phyloP scores from a whole-genome alignment of 1,284 basidiomycete genomes.

The Trichosporon inkin region DNA sequence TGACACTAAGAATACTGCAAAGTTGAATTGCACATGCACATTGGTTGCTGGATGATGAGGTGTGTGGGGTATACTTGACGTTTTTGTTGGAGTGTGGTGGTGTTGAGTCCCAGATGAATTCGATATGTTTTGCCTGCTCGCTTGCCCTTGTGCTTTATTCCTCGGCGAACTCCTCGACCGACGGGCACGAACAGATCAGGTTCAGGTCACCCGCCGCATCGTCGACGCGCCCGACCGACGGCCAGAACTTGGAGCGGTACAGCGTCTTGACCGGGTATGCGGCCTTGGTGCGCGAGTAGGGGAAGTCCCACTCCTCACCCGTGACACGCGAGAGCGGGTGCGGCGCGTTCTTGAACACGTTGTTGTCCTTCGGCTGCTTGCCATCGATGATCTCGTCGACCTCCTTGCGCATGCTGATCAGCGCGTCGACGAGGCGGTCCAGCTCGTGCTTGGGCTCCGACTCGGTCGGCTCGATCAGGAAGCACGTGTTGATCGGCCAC shows the following conservation, averaged over 20 bases:
- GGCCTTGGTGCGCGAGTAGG: constrained; percentile 79
- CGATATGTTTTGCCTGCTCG: neutral
- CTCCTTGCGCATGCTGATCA: constrained; percentile 91
- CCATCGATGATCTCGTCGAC: constrained; percentile 81
- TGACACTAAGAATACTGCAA: constrained; percentile 6
- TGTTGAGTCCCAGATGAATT: constrained; percentile 1
- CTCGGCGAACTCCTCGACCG: constrained; percentile 66
- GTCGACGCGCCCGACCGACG: constrained; percentile 79
- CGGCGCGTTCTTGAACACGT: constrained; percentile 88
- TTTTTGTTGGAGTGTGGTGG: neutral
- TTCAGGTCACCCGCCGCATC: constrained; percentile 57
- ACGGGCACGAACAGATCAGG: constrained; percentile 72
- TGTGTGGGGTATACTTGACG: constrained; percentile 3
- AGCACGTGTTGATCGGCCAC: constrained; percentile 84
- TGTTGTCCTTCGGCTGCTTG: constrained; percentile 73
- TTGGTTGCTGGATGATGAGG: neutral
- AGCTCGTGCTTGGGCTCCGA: constrained; percentile 86
- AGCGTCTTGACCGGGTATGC: constrained; percentile 78
- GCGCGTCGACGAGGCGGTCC: constrained; percentile 90
- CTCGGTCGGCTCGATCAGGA: constrained; percentile 88
- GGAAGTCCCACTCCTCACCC: constrained; percentile 76
- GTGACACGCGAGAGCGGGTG: constrained; percentile 77
- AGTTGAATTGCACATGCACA: constrained; percentile 10
- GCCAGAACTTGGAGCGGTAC: constrained; percentile 87
- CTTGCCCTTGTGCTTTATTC: neutral